A percentile compares a stretch with the other conserved stretches of the same genome.
phyloP scores from a whole-genome alignment of 2,329 filamentous ascomycete species.

The Aspergillus tubingensis region DNA sequence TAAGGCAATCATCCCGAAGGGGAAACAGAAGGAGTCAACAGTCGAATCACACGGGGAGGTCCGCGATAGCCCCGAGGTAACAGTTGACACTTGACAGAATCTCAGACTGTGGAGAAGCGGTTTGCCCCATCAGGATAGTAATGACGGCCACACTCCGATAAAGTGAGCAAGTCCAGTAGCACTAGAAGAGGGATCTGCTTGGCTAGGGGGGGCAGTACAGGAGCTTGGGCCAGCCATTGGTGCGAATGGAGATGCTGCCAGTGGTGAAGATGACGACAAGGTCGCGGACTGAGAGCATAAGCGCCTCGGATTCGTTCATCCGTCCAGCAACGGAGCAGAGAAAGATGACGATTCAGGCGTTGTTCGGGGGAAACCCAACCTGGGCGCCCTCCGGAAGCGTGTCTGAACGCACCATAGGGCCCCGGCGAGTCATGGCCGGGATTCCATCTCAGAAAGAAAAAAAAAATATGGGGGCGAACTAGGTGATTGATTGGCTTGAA shows the following conservation, averaged over 20 bases:
- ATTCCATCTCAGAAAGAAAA: slow-evolving; percentile 31
- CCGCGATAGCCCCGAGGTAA: not conserved
- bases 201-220: slow-evolving; percentile 26
- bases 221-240: slow-evolving; percentile 36
- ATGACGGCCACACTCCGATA: slow-evolving; percentile 5
- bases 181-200: slow-evolving; percentile 33
- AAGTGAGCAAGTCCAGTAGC: slow-evolving; percentile 8
- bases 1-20: not conserved
- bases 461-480: slow-evolving; percentile 26
- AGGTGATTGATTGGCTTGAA: slow-evolving; percentile 36
- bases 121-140: not conserved
- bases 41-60: not conserved
- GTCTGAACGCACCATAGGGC: slow-evolving; percentile 14
- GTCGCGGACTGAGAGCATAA: slow-evolving; percentile 3
- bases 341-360: slow-evolving; percentile 9
- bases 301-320: slow-evolving; percentile 3
- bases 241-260: slow-evolving; percentile 18
- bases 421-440: slow-evolving; percentile 26
- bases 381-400: slow-evolving; percentile 3
- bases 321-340: slow-evolving; percentile 12
- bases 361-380: slow-evolving; percentile 3
- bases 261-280: slow-evolving; percentile 24
- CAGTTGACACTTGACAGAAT: not conserved
- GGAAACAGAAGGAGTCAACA: not conserved
- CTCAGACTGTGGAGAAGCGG: slow-evolving; percentile 25